Base-by-base conservation (phyloP, 768 basidiomycete species). In the Pholiota microspora region DNA sequence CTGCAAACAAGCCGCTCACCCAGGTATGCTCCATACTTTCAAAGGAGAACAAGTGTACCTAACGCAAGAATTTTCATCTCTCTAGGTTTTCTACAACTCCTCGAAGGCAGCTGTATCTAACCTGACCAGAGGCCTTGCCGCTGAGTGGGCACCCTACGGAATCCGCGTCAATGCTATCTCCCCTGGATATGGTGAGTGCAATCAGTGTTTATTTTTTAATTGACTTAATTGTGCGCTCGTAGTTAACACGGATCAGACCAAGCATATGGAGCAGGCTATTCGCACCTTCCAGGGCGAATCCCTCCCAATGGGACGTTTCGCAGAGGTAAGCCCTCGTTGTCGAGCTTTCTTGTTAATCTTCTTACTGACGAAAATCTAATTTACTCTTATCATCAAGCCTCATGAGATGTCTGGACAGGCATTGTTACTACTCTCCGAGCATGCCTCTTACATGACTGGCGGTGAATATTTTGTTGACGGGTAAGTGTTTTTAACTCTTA, bases 81-180 rank as follows among this genome's bases (percentile, higher is more conserved):
- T 71, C n/a, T 31, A 74, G 72, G 71, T 73, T 7, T 76, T 75
- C 61, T 86, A 86, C 64, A 87, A 87, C 62, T 84, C 85, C 0
- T 86, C 85, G 42, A 88, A 87, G 68, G 85, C 80, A 0, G 86
- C 84, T 5, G 84, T 84, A 0, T 78, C 80, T 9, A 78, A 78
- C 54, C 70, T 87, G 3, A 66, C 73, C 1, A 84, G 79, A 58
- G 81, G 78, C 1, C 72, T 87, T 5, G 85, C 86, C 2, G 76
- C 82, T 0, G 86, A 88, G 64, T 87, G 86, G 84, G 80, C 81
- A 0, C 59, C 65, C 21, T 56, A 74, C 47, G 66, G 63, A 5
- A 86, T 88, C 45, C 72, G 83, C 6, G 82, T 84, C 1, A 88
- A 88, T 63, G 74, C 79, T 0, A 55, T 88, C 16, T 83, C 80